Evolutionary conservation across 2,329 filamentous ascomycete species (phyloP), one percentile per base, ranked within the genome.

Genomic region (Sporothrix euskadiensis): DNA sequence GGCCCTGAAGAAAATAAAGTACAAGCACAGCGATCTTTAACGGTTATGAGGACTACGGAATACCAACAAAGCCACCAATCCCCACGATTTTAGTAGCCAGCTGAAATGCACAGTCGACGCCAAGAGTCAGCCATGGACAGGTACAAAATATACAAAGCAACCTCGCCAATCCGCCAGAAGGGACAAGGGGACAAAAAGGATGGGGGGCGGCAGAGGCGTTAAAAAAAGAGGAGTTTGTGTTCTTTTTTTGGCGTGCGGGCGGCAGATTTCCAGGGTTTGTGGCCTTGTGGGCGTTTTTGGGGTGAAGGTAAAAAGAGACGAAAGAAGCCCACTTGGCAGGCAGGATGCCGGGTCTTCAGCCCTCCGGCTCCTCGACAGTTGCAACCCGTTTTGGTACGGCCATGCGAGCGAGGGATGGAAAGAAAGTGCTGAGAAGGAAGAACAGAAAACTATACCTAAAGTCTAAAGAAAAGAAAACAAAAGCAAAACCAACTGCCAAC

Each of bases 81-180:
- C 44, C 52, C 52, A 22, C 52, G 22, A 35, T 14, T 1, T 22
- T 41, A 16, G 19, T 35, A 4, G 26, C 32, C 30, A 54, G 66
- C 66, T 54, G 66, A 54, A 54, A 54, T 69, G 66, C 66, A 54
- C 44, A 54, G 63, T 52, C 30, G 47, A 69, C 14, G 44, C 65
- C 44, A 52, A 65, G 26, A 22, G 14, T 32, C 22, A 44, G 10
- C 30, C 35, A 49, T 26, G 16, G 41, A 32, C 19, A 52, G 65
- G 26, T 35, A 10, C 41, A 49, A 52, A 26, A 16, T 61, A 41
- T 32, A 63, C 6, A 22, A 26, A n/a, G 35, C 35, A 35, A 35
- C 35, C 35, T 35, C 35, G 35, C 35, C 39, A 63, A 32, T n/a
- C 59, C 35, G n/a, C 19, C 6, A 61, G n/a, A 41, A 4, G 56